A percentile compares a stretch with the other conserved stretches of the same genome.
These are phyloP conservation scores for Iberis pinnata DNA, from an alignment of 345 rosid species.

Conservation along the genomic window DNA sequence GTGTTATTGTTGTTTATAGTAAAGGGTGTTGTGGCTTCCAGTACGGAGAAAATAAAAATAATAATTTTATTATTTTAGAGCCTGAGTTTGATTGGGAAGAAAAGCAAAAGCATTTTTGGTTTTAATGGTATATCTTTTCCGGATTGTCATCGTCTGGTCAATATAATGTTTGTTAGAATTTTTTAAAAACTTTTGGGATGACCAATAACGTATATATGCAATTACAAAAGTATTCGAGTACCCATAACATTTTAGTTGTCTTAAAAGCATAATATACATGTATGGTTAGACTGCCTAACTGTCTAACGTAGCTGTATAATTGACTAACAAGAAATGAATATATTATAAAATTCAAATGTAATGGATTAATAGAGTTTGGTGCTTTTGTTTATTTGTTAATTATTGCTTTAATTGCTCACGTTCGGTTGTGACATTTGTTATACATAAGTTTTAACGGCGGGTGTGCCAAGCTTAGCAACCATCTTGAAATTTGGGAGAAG, in stretches of 20 bases:
- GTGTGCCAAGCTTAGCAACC: conserved; percentile 5
- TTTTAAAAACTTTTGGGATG: too few relatives aligned
- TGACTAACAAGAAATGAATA: conserved; percentile 16
- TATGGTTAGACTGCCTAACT: conserved; percentile 21
- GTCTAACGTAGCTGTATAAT: conserved; percentile 13
- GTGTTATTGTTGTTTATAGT: too few relatives aligned
- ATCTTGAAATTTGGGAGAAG: too few relatives aligned
- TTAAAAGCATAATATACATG: not conserved
- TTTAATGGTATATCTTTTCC: too few relatives aligned
- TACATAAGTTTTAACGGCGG: conserved; percentile 1
- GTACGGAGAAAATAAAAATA: too few relatives aligned
- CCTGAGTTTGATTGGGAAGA: too few relatives aligned
- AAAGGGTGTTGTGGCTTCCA: too few relatives aligned
- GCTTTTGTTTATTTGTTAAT: conserved; percentile 13
- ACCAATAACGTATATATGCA: conserved; percentile 10
- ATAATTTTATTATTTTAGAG: too few relatives aligned
- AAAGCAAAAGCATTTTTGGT: too few relatives aligned
- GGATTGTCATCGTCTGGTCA: too few relatives aligned
- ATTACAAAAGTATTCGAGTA: conserved; percentile 5
- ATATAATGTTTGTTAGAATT: too few relatives aligned
- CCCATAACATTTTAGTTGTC: conserved; percentile 19
- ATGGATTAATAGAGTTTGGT: conserved; percentile 19
- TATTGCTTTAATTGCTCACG: conserved; percentile 20
- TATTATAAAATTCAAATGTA: conserved; percentile 3
- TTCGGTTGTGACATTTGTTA: conserved; percentile 15